A percentile compares a stretch with the other conserved stretches of the same genome.
These are phyloP conservation scores for Amanita brunnescens DNA, from an alignment of 768 basidiomycete genomes.

Conservation along the genomic window DNA sequence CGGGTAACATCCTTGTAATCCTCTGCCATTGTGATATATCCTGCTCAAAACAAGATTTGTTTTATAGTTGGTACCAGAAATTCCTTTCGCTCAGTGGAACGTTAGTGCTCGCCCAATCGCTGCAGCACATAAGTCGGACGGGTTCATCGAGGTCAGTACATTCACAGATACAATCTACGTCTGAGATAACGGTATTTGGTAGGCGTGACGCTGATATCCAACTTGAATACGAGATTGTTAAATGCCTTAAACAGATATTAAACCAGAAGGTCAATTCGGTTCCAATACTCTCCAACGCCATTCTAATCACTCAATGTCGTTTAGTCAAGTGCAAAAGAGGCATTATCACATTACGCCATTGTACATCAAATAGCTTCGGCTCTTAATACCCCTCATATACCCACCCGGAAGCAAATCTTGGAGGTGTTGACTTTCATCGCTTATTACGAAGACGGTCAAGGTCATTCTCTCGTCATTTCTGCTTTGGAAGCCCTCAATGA, in stretches of 20 bases:
- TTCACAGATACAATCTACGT: conserved; percentile 1
- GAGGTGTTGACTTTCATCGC: conserved; percentile 74
- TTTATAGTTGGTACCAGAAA: conserved; percentile 64
- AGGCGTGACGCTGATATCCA: conserved; percentile 57
- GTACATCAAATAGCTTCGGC: conserved; percentile 76
- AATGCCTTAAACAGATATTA: conserved; percentile 77
- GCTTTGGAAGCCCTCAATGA: conserved; percentile 69
- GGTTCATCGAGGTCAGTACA: conserved; percentile 46
- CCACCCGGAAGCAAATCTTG: conserved; percentile 66
- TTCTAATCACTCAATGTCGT: conserved; percentile 9
- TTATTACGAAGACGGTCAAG: conserved; percentile 54
- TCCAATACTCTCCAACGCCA: conserved; percentile 2
- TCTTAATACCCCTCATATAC: conserved; percentile 72
- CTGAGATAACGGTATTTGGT: conserved; percentile 7
- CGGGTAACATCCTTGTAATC: conserved; percentile 33
- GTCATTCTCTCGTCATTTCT: conserved; percentile 58
- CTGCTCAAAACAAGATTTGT: conserved; percentile 8
- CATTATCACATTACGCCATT: conserved; percentile 61
- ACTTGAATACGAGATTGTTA: conserved; percentile 83
- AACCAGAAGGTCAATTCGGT: conserved; percentile 29
- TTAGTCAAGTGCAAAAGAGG: conserved; percentile 63
- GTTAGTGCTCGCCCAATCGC: conserved; percentile 72
- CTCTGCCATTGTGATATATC: conserved; percentile 11
- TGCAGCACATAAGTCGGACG: conserved; percentile 70
- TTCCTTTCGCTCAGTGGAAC: conserved; percentile 77